These are phyloP conservation scores for Ceratobasidium sp. DNA, from an alignment of 1,284 basidiomycete species.

Conservation along the genomic window DNA sequence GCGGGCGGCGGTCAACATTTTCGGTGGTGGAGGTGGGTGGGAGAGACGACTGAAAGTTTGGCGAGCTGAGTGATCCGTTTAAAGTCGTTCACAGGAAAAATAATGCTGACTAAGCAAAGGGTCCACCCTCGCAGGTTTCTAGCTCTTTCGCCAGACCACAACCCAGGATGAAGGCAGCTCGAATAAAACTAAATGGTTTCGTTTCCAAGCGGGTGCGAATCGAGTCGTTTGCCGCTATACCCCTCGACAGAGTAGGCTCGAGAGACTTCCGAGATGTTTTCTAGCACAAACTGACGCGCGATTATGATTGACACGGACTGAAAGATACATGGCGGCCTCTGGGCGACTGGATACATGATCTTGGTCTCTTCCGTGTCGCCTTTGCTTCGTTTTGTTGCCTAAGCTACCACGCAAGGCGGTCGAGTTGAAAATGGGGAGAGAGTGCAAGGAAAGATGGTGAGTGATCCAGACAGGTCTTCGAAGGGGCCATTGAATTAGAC, in stretches of 20 bases:
- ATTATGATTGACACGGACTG: too few relatives aligned
- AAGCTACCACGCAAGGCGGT: background rate
- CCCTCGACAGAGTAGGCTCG: too few relatives aligned
- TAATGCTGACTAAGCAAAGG: conserved; percentile 35
- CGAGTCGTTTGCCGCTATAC: too few relatives aligned
- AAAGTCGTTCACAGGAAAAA: conserved; percentile 20
- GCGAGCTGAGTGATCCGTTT: conserved; percentile 11
- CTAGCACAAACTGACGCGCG: too few relatives aligned
- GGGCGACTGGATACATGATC: background rate
- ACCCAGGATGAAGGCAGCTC: background rate
- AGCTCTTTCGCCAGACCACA: conserved; percentile 24
- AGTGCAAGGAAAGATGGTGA: too few relatives aligned
- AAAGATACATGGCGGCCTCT: background rate
- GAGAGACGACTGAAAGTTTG: conserved; percentile 49
- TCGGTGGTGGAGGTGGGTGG: conserved; percentile 61
- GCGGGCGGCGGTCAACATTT: conserved; percentile 72
- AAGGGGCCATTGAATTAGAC: too few relatives aligned
- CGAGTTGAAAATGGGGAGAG: too few relatives aligned
- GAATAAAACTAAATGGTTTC: background rate
- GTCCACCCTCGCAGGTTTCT: conserved; percentile 20
- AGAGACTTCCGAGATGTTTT: too few relatives aligned
- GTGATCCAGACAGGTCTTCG: too few relatives aligned
- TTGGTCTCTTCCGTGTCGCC: background rate
- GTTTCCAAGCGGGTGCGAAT: too few relatives aligned
- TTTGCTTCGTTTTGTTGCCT: too few relatives aligned